phyloP scores from a whole-genome alignment of 768 basidiomycete genomes.

The Asterophora lycoperdoides region DNA sequence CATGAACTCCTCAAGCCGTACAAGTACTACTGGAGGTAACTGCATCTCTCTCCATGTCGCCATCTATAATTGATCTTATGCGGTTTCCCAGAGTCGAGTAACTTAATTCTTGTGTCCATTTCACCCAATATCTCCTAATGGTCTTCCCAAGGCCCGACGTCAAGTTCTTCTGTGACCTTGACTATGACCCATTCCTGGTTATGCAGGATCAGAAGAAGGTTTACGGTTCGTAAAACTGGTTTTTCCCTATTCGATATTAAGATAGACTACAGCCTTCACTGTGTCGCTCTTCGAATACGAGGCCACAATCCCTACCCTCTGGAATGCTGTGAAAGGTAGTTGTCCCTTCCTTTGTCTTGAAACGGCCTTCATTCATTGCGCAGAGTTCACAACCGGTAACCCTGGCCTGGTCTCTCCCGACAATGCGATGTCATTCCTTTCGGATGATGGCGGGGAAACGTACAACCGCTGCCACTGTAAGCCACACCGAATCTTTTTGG shows the following conservation, averaged over 20 bases:
- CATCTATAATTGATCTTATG: conserved; percentile 1
- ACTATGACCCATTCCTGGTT: conserved; percentile 82
- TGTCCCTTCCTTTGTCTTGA: background rate
- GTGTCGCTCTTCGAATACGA: conserved; percentile 79
- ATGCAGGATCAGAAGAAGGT: conserved; percentile 85
- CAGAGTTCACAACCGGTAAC: conserved; percentile 71
- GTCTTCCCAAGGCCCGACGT: conserved; percentile 61
- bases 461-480: conserved; percentile 78
- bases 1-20: conserved; percentile 77
- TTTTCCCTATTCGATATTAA: background rate
- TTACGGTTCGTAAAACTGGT: conserved; percentile 51
- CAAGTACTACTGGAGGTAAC: conserved; percentile 80
- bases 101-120: conserved; percentile 14
- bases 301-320: conserved; percentile 82
- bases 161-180: conserved; percentile 82
- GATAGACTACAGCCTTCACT: conserved; percentile 61
- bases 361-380: background rate
- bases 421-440: conserved; percentile 80
- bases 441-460: conserved; percentile 66
- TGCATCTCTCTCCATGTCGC: background rate
- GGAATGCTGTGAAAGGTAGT: conserved; percentile 69
- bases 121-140: conserved; percentile 2
- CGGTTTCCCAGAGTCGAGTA: conserved; percentile 40
- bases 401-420: conserved; percentile 57
- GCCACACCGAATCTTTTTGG: conserved; percentile 16